Base-by-base conservation (phyloP, 352 stramenopile species). In the Phytophthora chlamydospora region DNA sequence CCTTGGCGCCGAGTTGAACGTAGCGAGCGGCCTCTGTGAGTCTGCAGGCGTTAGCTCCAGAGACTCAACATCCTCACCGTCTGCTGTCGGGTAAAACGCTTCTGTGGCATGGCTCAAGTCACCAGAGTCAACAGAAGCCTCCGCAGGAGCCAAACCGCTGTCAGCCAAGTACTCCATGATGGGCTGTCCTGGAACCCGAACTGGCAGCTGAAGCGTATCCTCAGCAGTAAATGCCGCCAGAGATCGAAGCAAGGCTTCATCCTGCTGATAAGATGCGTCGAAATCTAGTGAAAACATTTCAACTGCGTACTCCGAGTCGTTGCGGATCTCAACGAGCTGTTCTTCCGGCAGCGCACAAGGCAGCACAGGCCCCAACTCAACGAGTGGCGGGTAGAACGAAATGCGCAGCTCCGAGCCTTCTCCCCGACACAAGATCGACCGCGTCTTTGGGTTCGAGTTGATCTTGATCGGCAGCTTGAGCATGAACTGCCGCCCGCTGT, bases 221-320 rank as follows among this genome's bases (percentile, higher is more conserved):
- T 93, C 79, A 5, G 76, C 57, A 34, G 65, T 75, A 46, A 93
- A 98, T 0, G 52, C 78, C 6, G 53, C 43, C 8, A 91, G 45
- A 24, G 70, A 69, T 0, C 75, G 75, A 3, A 98, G 64, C 7
- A 97, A 61, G 11, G 82, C 74, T 58, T 98, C 95, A 39, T 98
- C 95, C 50, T 89, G 62, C 5, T 85, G 77, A 67, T 97, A 97
- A 1, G 70, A 45, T 3, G 46, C 31, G 49, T 97, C 91, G 70
- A 97, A 97, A 49, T 97, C 91, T 11, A 97, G 52, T 8, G 85
- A 96, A 49, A 95, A 97, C 7, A 98, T 83, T 62, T 98, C 95
- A 5, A 98, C 73, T 0, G 83, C 52, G 36, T 94, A 95, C 24
- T 97, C 80, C 6, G 86, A 93, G 32, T 96, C 80, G 61, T 98